Evolutionary conservation across 805 yeast genomes (phyloP), one percentile per base, ranked within the genome.

Genomic region (Candida nanaspora): DNA sequence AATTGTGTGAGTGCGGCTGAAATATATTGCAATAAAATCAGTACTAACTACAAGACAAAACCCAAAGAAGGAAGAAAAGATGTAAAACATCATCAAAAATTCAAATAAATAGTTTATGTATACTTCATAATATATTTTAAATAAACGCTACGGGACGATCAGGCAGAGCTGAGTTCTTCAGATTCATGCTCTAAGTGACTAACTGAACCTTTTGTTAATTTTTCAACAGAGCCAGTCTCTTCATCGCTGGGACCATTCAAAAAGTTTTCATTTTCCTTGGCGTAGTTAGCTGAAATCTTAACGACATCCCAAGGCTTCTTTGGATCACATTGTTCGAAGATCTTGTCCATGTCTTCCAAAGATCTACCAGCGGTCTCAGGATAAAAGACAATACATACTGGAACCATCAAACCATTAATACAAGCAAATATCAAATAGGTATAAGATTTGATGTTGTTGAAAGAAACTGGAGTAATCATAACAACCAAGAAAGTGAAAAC

Each of bases 401-500:
- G 69, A 28, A 60, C 44, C 40, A 42, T 39, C 8, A 33, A 18
- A 3, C 22, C 66, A 44, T 68, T 67, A 36, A 66, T 59, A 15
- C 46, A 66, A 4, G 66, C 69, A 46, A 67, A 67, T 26, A 66
- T 54, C 8, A 62, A 50, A 45, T 63, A 67, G 1, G 70, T 65
- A 47, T 55, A 63, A 21, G 59, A 54, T 18, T 59, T 58, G 35
- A 65, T 65, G 36, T 47, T 53, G 22, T 50, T 47, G 50, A 66
- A 64, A 13, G 55, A 51, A 20, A 58, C 55, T 4, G 70, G 72
- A 2, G 68, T 60, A 32, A 63, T 57, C 69, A 72, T 69, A 25
- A 72, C 78, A 21, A 76, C 69, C 53, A 69, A 45, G 48, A 74
- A 76, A 50, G 72, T 74, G 49, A 66, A 65, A 5, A 67, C 52